These are phyloP conservation scores for Phaeosphaeria sp. DNA, from an alignment of 2,329 filamentous ascomycete genomes.

Conservation along the genomic window DNA sequence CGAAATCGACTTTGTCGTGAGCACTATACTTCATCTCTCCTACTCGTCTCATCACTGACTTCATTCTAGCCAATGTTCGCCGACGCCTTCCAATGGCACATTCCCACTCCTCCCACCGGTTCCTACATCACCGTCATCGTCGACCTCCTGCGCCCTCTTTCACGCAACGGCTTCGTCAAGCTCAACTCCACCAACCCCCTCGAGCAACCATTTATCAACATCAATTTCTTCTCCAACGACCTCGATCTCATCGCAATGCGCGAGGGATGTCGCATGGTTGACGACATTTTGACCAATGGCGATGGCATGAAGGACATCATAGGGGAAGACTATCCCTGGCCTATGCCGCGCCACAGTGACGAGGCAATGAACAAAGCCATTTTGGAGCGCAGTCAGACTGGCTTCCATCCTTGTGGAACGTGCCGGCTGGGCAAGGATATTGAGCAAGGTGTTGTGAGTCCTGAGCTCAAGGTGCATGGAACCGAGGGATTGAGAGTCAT, in stretches of 20 bases:
- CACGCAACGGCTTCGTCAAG: conserved; percentile 63
- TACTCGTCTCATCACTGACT: not conserved
- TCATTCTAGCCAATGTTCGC: conserved; percentile 58
- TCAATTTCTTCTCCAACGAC: conserved; percentile 45
- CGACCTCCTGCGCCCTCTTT: conserved; percentile 58
- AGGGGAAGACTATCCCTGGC: conserved; percentile 64
- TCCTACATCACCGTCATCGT: conserved; percentile 65
- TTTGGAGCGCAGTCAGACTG: conserved; percentile 64
- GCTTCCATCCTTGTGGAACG: conserved; percentile 65
- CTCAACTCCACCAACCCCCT: conserved; percentile 66
- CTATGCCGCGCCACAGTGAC: conserved; percentile 64
- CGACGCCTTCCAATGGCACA: conserved; percentile 59
- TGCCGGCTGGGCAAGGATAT: conserved; percentile 60
- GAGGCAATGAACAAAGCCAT: conserved; percentile 64
- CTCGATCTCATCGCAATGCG: conserved; percentile 64
- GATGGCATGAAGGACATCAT: conserved; percentile 64
- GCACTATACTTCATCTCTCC: not conserved
- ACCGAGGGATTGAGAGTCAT: conserved; percentile 54
- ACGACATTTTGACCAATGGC: conserved; percentile 65
- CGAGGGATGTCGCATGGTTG: conserved; percentile 63
- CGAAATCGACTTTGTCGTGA: conserved; percentile 61
- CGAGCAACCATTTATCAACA: conserved; percentile 64
- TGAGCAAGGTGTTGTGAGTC: conserved; percentile 39
- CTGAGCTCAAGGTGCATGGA: conserved; percentile 24
- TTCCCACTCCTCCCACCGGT: conserved; percentile 52